Base-by-base conservation (phyloP, 345 rosid genomes). In the Aethionema arabicum region DNA sequence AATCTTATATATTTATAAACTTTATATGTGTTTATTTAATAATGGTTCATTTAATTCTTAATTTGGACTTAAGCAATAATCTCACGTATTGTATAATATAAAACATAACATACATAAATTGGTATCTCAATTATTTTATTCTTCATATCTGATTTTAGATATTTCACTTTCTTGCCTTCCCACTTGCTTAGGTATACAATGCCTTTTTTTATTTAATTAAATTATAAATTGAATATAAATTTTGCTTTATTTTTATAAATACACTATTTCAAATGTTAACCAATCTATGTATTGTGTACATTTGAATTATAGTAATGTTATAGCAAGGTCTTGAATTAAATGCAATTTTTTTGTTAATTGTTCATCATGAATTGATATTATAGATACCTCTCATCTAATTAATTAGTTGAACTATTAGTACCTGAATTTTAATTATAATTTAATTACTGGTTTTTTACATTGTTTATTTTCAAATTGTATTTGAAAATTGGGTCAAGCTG, bases 121-220 rank as follows among this genome's bases (percentile, higher is more conserved):
- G 55, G 47, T 52, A 68, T 68, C 74, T 63, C 74, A 56, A 63
- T 63, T 70, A 70, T 63, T 62, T 56, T 42, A 63, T 70, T 70
- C 65, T 56, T 70, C 64, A 63, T 57, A 63, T 57, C 59, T 63
- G 59, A 35, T 49, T 35, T 32, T 63, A 63, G 59, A 70, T 63
- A 70, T 63, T 70, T 56, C 63, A 63, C 69, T 42, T 52, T 61
- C 58, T 10, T 49, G 14, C 48, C 64, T 50, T 52, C 46, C 74
- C 74, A 63, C 74, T 63, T 49, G 74, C 69, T 56, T 63, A 49
- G 57, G 64, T 62, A 63, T 70, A 61, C 16, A 46, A 39, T 44
- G 37, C 32, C 45, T 62, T 31, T 4, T 39, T 7, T 61, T 54
- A 60, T 67, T 11, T 27, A 8, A 31, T 2, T 4, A 11, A 51